Percentiles rank a stretch among this genome's conserved stretches.
Evolutionary conservation across 768 basidiomycete genomes (phyloP).

Genomic region (Mycena floridula): DNA sequence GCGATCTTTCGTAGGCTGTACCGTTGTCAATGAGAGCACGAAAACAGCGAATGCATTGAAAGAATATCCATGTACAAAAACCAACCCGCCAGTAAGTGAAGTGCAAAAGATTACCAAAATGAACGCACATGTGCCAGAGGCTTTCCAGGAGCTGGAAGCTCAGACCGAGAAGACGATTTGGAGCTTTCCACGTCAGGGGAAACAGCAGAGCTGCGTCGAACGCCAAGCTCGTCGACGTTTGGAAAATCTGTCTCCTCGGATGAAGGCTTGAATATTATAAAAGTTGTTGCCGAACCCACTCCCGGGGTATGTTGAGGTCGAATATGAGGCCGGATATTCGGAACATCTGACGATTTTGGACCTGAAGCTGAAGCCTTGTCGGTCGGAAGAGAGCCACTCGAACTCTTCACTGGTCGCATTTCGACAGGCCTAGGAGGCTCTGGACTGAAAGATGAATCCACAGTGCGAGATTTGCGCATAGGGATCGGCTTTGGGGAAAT

Average conservation of each 20-base stretch:
- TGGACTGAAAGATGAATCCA: conserved; percentile 14
- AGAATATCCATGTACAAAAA: conserved; percentile 11
- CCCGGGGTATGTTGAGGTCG: conserved; percentile 23
- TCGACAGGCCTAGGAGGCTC: conserved; percentile 14
- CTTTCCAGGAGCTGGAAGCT: conserved; percentile 45
- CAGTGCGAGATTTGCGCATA: conserved; percentile 32
- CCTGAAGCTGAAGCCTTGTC: neutral
- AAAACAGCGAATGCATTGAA: conserved; percentile 16
- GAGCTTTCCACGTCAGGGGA: conserved; percentile 12
- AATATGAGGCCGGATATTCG: conserved; percentile 11
- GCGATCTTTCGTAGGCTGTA: conserved; percentile 70
- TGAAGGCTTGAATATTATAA: conserved; percentile 59
- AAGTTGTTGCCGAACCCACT: conserved; percentile 70
- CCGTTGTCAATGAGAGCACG: conserved; percentile 12
- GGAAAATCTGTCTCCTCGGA: conserved; percentile 39
- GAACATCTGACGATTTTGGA: neutral
- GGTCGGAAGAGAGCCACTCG: neutral
- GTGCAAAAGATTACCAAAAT: conserved; percentile 51
- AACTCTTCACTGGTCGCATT: neutral
- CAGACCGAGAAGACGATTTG: conserved; percentile 18
- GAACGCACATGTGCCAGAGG: conserved; percentile 85
- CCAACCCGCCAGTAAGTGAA: conserved; percentile 30
- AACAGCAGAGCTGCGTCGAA: conserved; percentile 23
- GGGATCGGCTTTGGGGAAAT: conserved; percentile 32
- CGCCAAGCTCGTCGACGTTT: conserved; percentile 43